These are phyloP conservation scores for Sutorius eximius DNA, from an alignment of 1,284 basidiomycete genomes.

Conservation along the genomic window DNA sequence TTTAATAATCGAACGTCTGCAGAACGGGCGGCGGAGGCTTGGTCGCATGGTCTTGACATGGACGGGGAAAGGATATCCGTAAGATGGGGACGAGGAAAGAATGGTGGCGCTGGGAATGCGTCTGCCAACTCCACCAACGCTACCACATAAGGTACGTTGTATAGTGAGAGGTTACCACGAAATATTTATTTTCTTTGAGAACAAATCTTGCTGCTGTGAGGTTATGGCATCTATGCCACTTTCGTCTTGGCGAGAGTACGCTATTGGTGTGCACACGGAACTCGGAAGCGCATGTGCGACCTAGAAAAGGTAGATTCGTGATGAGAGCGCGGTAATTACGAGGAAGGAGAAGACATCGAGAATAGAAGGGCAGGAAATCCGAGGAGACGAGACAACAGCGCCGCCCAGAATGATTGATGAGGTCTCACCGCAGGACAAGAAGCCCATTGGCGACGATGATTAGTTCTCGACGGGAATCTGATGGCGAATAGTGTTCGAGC, in stretches of 20 bases:
- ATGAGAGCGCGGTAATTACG: conserved; percentile 46
- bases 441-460: not conserved
- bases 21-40: conserved; percentile 83
- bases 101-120: conserved; percentile 20
- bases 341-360: conserved; percentile 48
- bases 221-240: not conserved
- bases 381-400: conserved; percentile 52
- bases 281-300: conserved; percentile 39
- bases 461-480: conserved; percentile 1
- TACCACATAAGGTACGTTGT: conserved; percentile 13
- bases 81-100: conserved; percentile 84
- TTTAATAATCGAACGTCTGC: conserved; percentile 81
- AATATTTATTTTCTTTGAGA: conserved; percentile 2
- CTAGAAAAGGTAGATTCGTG: conserved; percentile 43
- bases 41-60: conserved; percentile 86
- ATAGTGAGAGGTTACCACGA: not conserved
- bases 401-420: conserved; percentile 43
- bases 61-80: conserved; percentile 75
- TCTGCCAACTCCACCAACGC: conserved; percentile 4
- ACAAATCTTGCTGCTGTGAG: not conserved
- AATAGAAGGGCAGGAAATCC: conserved; percentile 56
- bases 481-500: not conserved
- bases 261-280: not conserved
- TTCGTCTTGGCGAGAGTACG: not conserved
- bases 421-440: conserved; percentile 32